Conservation (phyloP, 139 green algal species). For the Asterochloris erici region DNA sequence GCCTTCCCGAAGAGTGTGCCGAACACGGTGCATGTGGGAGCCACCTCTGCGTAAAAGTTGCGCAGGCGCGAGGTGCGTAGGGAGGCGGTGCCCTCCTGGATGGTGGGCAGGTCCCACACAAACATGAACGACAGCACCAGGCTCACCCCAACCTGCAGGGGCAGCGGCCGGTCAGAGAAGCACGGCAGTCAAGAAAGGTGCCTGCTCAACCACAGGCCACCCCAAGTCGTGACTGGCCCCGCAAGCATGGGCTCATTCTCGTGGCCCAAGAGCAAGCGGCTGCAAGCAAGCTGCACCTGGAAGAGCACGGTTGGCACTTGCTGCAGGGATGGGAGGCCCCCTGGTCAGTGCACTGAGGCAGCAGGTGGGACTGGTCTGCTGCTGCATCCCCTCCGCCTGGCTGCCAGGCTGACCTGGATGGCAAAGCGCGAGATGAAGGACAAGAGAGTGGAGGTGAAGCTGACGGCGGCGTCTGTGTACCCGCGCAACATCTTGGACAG, state of each 20-base stretch:
- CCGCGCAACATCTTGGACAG: slow-evolving; percentile 73
- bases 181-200: not conserved
- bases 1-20: slow-evolving; percentile 85
- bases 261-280: no score
- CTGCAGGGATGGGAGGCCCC: no score
- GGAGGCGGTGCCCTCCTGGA: slow-evolving; percentile 55
- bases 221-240: no score
- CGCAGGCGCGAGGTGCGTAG: slow-evolving; percentile 64
- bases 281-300: no score
- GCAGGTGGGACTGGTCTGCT: not conserved
- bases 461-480: slow-evolving; percentile 85
- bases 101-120: slow-evolving; percentile 87
- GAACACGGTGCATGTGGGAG: slow-evolving; percentile 78
- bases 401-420: slow-evolving; percentile 58
- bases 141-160: slow-evolving; percentile 73
- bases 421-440: slow-evolving; percentile 77
- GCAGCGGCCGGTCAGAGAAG: not conserved
- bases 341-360: not conserved
- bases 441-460: slow-evolving; percentile 67
- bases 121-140: slow-evolving; percentile 92
- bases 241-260: no score
- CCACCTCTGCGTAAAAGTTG: slow-evolving; percentile 85
- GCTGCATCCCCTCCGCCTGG: not conserved
- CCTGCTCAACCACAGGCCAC: no score
- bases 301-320: no score